Percentiles rank a stretch among this genome's conserved stretches.
phyloP scores from a whole-genome alignment of 345 rosid genomes.

The Barbarea vulgaris region DNA sequence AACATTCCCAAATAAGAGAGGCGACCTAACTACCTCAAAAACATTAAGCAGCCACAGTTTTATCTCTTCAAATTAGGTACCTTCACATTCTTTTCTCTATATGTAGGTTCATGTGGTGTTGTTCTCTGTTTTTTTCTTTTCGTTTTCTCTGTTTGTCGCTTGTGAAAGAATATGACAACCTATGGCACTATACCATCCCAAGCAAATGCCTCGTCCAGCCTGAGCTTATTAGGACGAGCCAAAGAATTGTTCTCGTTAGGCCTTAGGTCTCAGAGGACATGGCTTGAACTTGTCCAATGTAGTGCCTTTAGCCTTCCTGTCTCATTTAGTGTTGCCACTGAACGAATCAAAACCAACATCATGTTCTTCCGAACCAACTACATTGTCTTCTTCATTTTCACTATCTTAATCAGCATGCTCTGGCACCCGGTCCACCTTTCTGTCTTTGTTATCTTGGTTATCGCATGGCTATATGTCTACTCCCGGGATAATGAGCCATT shows the following conservation, averaged over 20 bases:
- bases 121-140: slow-evolving; percentile 16
- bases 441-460: slow-evolving; percentile 46
- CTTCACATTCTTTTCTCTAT: slow-evolving; percentile 1
- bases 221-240: slow-evolving; percentile 38
- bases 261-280: slow-evolving; percentile 52
- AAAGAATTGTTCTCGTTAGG: slow-evolving; percentile 48
- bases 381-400: slow-evolving; percentile 38
- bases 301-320: slow-evolving; percentile 47
- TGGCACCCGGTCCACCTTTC: slow-evolving; percentile 62
- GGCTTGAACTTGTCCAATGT: slow-evolving; percentile 56
- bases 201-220: slow-evolving; percentile 24
- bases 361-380: slow-evolving; percentile 54
- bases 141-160: neutral
- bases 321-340: slow-evolving; percentile 32
- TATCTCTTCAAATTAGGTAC: slow-evolving; percentile 10
- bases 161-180: slow-evolving; percentile 46
- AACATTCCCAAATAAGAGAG: slow-evolving; percentile 17
- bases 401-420: slow-evolving; percentile 55
- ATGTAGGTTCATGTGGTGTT: neutral
- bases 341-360: slow-evolving; percentile 47
- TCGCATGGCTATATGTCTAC: slow-evolving; percentile 60
- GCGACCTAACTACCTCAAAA: slow-evolving; percentile 18
- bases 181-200: slow-evolving; percentile 57
- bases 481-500: slow-evolving; percentile 53
- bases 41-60: neutral